Conservation (phyloP, 2,329 filamentous ascomycete genomes). For the Ustulina deusta region DNA sequence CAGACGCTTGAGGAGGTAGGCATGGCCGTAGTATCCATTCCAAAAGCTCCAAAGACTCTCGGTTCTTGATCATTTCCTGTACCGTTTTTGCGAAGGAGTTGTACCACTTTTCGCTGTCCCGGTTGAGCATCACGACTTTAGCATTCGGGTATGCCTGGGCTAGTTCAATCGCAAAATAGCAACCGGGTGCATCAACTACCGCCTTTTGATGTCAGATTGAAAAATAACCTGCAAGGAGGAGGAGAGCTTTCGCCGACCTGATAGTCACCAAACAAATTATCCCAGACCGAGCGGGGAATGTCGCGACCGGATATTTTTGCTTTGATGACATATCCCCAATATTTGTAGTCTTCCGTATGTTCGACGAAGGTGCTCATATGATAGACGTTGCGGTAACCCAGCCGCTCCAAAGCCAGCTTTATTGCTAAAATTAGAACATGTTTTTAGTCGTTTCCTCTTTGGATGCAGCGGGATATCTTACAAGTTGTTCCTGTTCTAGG, state of each 20-base stretch:
- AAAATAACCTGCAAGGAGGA: background rate
- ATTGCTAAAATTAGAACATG: constrained; percentile 27
- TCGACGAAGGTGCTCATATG: constrained; percentile 39
- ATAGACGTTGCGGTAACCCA: constrained; percentile 35
- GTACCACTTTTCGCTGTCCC: constrained; percentile 40
- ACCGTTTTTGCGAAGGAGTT: constrained; percentile 35
- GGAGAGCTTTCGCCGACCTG: constrained; percentile 16
- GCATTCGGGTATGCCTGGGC: constrained; percentile 38
- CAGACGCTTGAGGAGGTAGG: constrained; percentile 29
- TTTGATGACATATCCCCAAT: constrained; percentile 31
- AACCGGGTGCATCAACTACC: constrained; percentile 34
- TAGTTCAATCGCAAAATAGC: constrained; percentile 40
- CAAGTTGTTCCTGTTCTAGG: constrained; percentile 39
- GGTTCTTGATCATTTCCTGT: constrained; percentile 33
- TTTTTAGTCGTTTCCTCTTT: background rate
- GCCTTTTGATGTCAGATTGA: constrained; percentile 23
- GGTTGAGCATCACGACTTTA: constrained; percentile 40
- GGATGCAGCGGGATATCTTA: constrained; percentile 7
- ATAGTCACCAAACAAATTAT: constrained; percentile 30
- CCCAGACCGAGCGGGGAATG: constrained; percentile 30
- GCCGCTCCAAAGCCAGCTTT: constrained; percentile 37
- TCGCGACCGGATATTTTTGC: constrained; percentile 29
- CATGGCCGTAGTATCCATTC: constrained; percentile 34
- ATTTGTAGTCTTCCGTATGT: constrained; percentile 26
- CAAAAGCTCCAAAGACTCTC: constrained; percentile 25